Conservation (phyloP, 495 filamentous ascomycete genomes). For the Penicillium angulare region DNA sequence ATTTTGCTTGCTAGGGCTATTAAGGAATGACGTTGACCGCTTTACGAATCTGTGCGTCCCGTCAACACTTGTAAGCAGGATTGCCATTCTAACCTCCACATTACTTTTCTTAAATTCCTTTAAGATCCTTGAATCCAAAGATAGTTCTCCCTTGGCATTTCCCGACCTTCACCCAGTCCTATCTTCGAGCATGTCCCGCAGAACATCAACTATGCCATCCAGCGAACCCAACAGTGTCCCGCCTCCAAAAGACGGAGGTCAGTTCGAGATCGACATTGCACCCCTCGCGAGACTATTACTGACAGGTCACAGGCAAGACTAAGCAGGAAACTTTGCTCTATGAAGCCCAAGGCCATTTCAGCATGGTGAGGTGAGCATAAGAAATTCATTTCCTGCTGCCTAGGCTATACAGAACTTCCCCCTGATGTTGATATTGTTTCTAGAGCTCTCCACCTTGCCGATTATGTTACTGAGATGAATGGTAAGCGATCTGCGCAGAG, state of each 20-base stretch:
- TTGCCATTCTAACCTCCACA: constrained; percentile 25
- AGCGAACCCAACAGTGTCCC: constrained; percentile 37
- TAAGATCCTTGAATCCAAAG: neutral
- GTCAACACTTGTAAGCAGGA: constrained; percentile 23
- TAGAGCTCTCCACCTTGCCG: constrained; percentile 88
- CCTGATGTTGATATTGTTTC: constrained; percentile 17
- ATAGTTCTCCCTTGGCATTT: neutral
- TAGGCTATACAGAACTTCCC: constrained; percentile 7
- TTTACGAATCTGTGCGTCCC: constrained; percentile 34
- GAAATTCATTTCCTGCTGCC: neutral
- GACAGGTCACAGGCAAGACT: constrained; percentile 56
- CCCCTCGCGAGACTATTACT: constrained; percentile 15
- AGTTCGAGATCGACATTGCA: constrained; percentile 16
- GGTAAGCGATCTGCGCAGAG: constrained; percentile 49
- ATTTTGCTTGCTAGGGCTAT: constrained; percentile 11
- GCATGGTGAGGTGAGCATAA: constrained; percentile 60
- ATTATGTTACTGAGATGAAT: constrained; percentile 93
- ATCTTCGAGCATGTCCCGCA: constrained; percentile 45
- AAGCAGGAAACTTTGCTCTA: constrained; percentile 86
- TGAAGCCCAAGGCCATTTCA: constrained; percentile 74
- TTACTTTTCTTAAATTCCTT: constrained; percentile 3
- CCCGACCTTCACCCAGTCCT: constrained; percentile 3
- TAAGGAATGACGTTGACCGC: constrained; percentile 42
- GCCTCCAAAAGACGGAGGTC: constrained; percentile 41
- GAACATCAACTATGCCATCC: constrained; percentile 42